Base-by-base conservation (phyloP, 768 basidiomycete species). In the Rubroboletus pulcherrimus region DNA sequence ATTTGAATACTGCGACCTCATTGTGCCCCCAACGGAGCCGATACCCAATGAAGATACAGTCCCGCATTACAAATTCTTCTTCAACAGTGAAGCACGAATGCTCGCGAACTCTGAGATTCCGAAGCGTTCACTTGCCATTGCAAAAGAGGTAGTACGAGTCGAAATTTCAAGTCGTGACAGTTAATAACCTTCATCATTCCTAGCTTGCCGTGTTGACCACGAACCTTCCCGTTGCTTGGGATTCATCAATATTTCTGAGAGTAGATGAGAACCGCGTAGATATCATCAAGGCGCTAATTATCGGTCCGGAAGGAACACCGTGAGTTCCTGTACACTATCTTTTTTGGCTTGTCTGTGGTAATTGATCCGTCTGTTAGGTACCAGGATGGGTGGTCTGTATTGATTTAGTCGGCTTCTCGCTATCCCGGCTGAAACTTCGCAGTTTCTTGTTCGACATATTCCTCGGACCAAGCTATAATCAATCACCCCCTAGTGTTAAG, bases 261-360 rank as follows among this genome's bases (percentile, higher is more conserved):
- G 93, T 96, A 5, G 95, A 98, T 68, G 95, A 97, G 74, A 86
- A 82, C 15, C 84, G 93, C 12, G 91, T 94, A 14, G 93, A 94
- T 66, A 80, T 95, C 45, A 93, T 95, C 71, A 96, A 95, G 66
- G 89, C 89, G n/a, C 72, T 92, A 19, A 91, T 93, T 58, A 91
- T 90, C 21, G 95, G 94, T 1, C 94, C 94, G 10, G 91, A 94
- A 76, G 92, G 89, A 49, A 96, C 94, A 40, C 94, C 94, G 84
- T 96, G 77, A 67, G 87, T 78, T 42, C 24, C 52, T 7, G 5
- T 47, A 52, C 17, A 19, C 19, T 35, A 39, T 56, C 19, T 49
- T 45, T 42, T n/a, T 31, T 43, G 51, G 38, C 14, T 49, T 35
- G 7, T 51, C 42, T 15, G 19, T 33, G 26, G n/a, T 53, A n/a